Percentiles rank a stretch among this genome's conserved stretches.
Evolutionary conservation across 495 filamentous ascomycete genomes (phyloP).

Genomic region (Neurospora sp.): DNA sequence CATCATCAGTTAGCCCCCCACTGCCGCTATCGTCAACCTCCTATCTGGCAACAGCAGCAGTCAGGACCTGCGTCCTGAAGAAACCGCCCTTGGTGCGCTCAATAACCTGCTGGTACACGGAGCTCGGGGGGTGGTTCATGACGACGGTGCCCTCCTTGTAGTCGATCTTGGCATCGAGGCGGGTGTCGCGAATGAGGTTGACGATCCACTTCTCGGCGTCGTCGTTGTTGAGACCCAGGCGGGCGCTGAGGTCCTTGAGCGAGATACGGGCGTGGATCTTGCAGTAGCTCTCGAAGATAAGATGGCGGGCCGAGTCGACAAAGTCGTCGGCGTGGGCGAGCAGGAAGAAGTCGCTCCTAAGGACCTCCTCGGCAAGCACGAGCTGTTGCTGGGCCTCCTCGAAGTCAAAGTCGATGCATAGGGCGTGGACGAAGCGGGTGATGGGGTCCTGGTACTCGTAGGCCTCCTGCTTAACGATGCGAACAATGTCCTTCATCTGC

Average conservation of each 20-base stretch:
- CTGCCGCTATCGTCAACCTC: background rate
- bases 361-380: constrained; percentile 79
- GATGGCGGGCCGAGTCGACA: constrained; percentile 85
- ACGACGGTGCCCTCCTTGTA: constrained; percentile 97
- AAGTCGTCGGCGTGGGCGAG: constrained; percentile 75
- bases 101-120: constrained; percentile 97
- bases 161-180: constrained; percentile 97
- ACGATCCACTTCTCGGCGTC: constrained; percentile 99
- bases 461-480: constrained; percentile 87
- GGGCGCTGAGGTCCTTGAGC: constrained; percentile 88
- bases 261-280: constrained; percentile 98
- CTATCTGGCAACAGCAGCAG: constrained; percentile 41
- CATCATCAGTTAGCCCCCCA: background rate
- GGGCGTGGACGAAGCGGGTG: constrained; percentile 89
- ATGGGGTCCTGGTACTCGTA: constrained; percentile 97
- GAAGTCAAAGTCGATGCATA: constrained; percentile 97
- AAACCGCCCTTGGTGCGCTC: constrained; percentile 92
- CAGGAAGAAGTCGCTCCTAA: constrained; percentile 93
- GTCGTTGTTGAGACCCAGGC: constrained; percentile 79
- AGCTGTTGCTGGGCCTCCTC: constrained; percentile 95
- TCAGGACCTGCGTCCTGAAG: constrained; percentile 75
- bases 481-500: constrained; percentile 92
- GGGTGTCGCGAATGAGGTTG: constrained; percentile 93
- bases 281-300: constrained; percentile 98
- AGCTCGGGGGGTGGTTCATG: constrained; percentile 98